A percentile compares a stretch with the other conserved stretches of the same genome.
Evolutionary conservation across 164 flowering plant species (phyloP).

Genomic region (Saururus chinensis): DNA sequence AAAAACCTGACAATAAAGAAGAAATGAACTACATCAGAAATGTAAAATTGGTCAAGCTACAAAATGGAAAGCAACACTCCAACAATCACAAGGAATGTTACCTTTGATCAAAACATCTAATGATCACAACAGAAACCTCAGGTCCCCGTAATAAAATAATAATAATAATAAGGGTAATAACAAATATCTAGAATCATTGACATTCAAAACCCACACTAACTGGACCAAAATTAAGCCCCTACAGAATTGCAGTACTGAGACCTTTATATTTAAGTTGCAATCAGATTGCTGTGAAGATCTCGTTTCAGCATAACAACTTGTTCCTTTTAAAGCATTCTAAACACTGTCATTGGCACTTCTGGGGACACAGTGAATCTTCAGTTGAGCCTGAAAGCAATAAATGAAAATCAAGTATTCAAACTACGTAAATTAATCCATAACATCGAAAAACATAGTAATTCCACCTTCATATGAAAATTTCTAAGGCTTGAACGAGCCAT

Average conservation of each 20-base stretch:
- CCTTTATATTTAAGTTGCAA: neutral
- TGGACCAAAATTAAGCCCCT: no score
- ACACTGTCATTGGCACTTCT: neutral
- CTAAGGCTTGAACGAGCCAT: no score
- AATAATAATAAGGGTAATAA: conserved; percentile 1
- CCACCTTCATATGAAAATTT: no score
- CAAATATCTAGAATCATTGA: neutral
- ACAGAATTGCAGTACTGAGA: no score
- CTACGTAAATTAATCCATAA: no score
- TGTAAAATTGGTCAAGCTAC: neutral
- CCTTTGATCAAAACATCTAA: conserved; percentile 27
- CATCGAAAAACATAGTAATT: no score
- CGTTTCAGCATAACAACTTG: neutral
- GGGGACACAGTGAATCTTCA: neutral
- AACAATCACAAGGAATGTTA: conserved; percentile 10
- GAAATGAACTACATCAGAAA: neutral
- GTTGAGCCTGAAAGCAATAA: neutral
- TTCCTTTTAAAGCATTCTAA: neutral
- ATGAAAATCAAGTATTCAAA: no score
- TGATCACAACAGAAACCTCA: conserved; percentile 13
- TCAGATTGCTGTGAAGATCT: neutral
- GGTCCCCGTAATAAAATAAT: conserved; percentile 18
- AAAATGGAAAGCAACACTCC: neutral
- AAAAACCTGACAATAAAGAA: conserved; percentile 21
- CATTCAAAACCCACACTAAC: neutral